These are phyloP conservation scores for Aspergillus sp. DNA, from an alignment of 2,329 filamentous ascomycete species.

Conservation along the genomic window DNA sequence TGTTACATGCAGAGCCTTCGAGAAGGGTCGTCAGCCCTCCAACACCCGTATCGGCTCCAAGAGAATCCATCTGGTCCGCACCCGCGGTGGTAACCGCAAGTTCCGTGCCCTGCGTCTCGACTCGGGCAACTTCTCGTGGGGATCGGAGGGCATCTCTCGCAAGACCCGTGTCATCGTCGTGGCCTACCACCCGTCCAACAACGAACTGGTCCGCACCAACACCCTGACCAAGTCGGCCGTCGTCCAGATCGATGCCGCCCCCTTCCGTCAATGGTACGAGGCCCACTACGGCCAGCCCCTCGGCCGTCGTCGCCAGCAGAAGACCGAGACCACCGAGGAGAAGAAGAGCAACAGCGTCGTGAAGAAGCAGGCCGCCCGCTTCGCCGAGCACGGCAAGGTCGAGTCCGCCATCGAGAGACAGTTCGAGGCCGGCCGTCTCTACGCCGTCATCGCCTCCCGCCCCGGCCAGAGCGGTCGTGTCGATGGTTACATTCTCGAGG, in stretches of 20 bases:
- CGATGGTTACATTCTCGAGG: conserved; percentile 98
- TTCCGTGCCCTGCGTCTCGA: conserved; percentile 99
- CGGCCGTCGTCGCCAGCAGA: conserved; percentile 88
- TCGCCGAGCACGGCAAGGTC: conserved; percentile 84
- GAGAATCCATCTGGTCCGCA: conserved; percentile 95
- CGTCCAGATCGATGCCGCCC: conserved; percentile 96
- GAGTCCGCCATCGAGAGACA: conserved; percentile 91
- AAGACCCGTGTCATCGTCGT: conserved; percentile 99
- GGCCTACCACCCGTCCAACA: conserved; percentile 99
- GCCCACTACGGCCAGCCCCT: conserved; percentile 93
- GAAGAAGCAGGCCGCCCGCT: conserved; percentile 93
- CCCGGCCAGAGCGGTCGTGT: conserved; percentile 95
- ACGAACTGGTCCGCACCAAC: conserved; percentile 99
- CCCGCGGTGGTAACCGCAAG: conserved; percentile 98
- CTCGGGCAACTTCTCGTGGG: conserved; percentile 99
- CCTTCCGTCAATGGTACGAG: conserved; percentile 99
- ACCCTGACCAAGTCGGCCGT: conserved; percentile 99
- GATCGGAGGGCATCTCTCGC: conserved; percentile 94
- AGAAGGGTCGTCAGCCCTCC: conserved; percentile 98
- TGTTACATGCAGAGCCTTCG: conserved; percentile 87
- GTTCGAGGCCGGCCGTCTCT: conserved; percentile 98
- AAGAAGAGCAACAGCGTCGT: conserved; percentile 96
- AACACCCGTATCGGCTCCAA: conserved; percentile 98
- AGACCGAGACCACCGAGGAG: conserved; percentile 57
- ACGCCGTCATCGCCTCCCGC: conserved; percentile 85